These are phyloP conservation scores for Pachyrhizus erosus DNA, from an alignment of 306 rosid genomes.

Conservation along the genomic window DNA sequence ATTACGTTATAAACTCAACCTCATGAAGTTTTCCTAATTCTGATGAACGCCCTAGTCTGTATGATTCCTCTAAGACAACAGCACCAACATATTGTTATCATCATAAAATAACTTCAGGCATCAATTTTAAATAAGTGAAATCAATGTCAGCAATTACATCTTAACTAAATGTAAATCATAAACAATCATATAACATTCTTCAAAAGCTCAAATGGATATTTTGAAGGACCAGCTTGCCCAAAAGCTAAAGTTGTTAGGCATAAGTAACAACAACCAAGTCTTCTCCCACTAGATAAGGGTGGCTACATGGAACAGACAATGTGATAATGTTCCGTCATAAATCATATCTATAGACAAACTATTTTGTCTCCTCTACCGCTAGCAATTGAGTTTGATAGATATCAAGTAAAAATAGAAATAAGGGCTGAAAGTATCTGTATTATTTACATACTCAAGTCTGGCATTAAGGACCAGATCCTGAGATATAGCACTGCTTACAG, in stretches of 20 bases:
- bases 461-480: background rate
- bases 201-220: background rate
- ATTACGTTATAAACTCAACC: background rate
- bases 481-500: background rate
- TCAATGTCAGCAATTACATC: constrained; percentile 12
- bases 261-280: background rate
- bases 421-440: background rate
- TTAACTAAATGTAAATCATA: constrained; percentile 4
- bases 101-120: constrained; percentile 6
- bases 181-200: background rate
- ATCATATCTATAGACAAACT: background rate
- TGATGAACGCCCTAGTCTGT: constrained; percentile 25
- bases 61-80: constrained; percentile 18
- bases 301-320: background rate
- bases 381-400: background rate
- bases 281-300: background rate
- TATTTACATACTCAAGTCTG: background rate
- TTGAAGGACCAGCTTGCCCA: constrained; percentile 21
- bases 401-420: background rate
- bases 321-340: background rate
- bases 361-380: background rate
- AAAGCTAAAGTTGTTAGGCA: background rate
- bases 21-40: constrained; percentile 13
- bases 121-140: background rate
- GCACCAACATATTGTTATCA: background rate